These are phyloP conservation scores for Clarkia xantiana DNA, from an alignment of 345 rosid species.

Conservation along the genomic window DNA sequence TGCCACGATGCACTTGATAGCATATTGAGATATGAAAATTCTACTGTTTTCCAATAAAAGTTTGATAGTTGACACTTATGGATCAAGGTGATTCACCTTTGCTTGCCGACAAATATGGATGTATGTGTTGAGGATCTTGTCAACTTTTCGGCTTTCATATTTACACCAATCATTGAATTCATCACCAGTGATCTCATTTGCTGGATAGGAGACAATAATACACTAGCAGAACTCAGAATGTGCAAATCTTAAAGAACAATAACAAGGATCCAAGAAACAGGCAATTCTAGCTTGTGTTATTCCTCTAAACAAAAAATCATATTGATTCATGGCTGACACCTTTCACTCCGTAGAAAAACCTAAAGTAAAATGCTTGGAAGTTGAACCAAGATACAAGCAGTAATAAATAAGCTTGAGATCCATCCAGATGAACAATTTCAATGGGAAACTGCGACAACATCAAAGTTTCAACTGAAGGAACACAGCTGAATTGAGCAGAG, in stretches of 20 bases:
- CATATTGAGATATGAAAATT: neutral
- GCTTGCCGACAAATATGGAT: constrained; percentile 3
- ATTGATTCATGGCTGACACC: too few species aligned
- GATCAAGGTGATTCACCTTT: constrained; percentile 3
- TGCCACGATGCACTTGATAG: neutral
- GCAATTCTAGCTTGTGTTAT: too few species aligned
- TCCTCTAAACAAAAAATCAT: too few species aligned
- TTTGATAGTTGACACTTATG: neutral
- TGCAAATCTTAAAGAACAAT: neutral
- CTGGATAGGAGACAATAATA: neutral
- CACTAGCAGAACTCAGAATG: neutral
- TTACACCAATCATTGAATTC: neutral
- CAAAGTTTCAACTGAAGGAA: too few species aligned
- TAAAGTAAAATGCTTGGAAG: too few species aligned
- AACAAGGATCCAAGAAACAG: neutral
- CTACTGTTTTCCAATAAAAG: neutral
- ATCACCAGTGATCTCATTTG: neutral
- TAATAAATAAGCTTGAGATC: too few species aligned
- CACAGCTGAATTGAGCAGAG: too few species aligned
- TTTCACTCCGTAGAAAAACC: too few species aligned
- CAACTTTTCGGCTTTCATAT: neutral
- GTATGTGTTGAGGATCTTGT: neutral
- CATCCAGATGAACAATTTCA: too few species aligned
- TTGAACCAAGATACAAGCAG: too few species aligned
- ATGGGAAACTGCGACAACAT: too few species aligned